Conservation (phyloP, 129 eudicot genomes). For the Chrysanthemum lavandulifolium region DNA sequence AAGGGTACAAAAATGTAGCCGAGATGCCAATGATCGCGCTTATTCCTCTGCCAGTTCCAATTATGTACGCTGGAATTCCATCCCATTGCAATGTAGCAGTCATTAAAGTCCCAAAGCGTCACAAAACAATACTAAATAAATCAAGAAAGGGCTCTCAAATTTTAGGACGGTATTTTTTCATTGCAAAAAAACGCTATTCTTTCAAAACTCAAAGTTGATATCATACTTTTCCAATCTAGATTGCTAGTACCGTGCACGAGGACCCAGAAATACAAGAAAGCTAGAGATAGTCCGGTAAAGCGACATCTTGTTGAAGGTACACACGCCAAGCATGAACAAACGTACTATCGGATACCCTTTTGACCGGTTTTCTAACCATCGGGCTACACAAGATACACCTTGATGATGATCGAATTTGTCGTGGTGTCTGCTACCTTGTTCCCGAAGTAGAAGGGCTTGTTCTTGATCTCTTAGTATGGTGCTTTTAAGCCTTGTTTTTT, state of each 20-base stretch:
- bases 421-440: slow-evolving; percentile 19
- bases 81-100: slow-evolving; percentile 89
- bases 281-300: slow-evolving; percentile 87
- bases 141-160: background rate
- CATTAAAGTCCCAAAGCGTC: slow-evolving; percentile 94
- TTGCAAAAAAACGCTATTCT: background rate
- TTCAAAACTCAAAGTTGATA: background rate
- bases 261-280: slow-evolving; percentile 77
- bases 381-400: slow-evolving; percentile 13
- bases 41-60: slow-evolving; percentile 79
- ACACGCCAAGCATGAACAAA: slow-evolving; percentile 70
- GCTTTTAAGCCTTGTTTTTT: slow-evolving; percentile 31
- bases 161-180: background rate
- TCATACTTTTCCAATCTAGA: background rate
- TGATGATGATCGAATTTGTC: slow-evolving; percentile 10
- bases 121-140: background rate
- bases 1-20: slow-evolving; percentile 82
- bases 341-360: slow-evolving; percentile 20
- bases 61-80: slow-evolving; percentile 83
- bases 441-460: slow-evolving; percentile 36
- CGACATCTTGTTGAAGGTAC: slow-evolving; percentile 77
- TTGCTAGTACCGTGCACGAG: slow-evolving; percentile 48
- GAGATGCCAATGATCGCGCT: slow-evolving; percentile 85
- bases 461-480: slow-evolving; percentile 26
- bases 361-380: slow-evolving; percentile 5